Evolutionary conservation across 305 asterid genomes (phyloP).

Genomic region (Fraxinus xanthoxyloides): DNA sequence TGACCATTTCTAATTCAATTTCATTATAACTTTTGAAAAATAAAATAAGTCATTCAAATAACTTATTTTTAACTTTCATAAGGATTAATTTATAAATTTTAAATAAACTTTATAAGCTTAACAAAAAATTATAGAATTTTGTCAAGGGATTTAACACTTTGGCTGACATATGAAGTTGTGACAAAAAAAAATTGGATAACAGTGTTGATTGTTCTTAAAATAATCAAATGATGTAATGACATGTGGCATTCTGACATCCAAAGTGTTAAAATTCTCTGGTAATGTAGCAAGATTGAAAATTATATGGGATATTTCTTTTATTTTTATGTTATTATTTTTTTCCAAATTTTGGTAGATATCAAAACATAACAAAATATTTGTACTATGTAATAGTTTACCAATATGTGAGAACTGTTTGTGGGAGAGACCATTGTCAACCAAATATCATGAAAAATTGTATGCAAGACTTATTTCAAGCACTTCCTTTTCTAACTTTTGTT

Average conservation of each 20-base stretch:
- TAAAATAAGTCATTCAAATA: background rate
- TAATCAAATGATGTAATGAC: background rate
- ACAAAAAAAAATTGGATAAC: background rate
- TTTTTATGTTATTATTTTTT: background rate
- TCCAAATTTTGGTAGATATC: background rate
- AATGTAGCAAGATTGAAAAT: background rate
- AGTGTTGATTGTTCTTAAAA: background rate
- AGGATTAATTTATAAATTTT: background rate
- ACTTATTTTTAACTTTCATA: background rate
- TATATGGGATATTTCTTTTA: background rate
- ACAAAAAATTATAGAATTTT: background rate
- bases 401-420: background rate
- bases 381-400: background rate
- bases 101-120: background rate
- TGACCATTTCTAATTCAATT: background rate
- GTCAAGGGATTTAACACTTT: background rate
- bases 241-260: background rate
- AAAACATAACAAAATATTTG: background rate
- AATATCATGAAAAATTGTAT: background rate
- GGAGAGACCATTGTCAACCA: background rate
- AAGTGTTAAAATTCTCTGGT: too few relatives aligned
- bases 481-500: background rate
- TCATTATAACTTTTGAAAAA: background rate
- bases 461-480: background rate
- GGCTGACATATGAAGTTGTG: background rate